A percentile compares a stretch with the other conserved stretches of the same genome.
Conservation (phyloP, 1,139 yeast genomes). For the Casaregolazyma lundiana region DNA sequence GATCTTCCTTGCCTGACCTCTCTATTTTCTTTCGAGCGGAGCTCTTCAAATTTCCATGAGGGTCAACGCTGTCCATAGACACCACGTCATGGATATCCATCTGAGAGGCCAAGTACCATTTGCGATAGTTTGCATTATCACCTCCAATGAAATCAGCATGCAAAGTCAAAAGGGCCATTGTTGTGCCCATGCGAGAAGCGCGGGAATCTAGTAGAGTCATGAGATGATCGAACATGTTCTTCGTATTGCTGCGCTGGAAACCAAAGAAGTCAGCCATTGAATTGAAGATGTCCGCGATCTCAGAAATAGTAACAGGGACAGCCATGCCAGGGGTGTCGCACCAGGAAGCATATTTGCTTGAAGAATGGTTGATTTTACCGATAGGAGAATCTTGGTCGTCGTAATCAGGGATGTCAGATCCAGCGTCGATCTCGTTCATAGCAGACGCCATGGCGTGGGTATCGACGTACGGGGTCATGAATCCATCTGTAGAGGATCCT, state of each 20-base stretch:
- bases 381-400: constrained; percentile 1
- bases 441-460: constrained; percentile 7
- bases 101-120: constrained; percentile 70
- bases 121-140: constrained; percentile 56
- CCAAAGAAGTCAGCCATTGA: constrained; percentile 62
- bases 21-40: constrained; percentile 18
- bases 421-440: constrained; percentile 3
- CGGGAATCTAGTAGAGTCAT: constrained; percentile 74
- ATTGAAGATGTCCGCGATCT: constrained; percentile 59
- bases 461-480: constrained; percentile 7
- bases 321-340: constrained; percentile 29
- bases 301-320: constrained; percentile 42
- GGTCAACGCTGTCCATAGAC: constrained; percentile 31
- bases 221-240: constrained; percentile 70
- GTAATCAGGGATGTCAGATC: not conserved
- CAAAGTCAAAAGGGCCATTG: constrained; percentile 60
- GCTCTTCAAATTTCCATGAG: constrained; percentile 11
- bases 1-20: constrained; percentile 34
- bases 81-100: constrained; percentile 51
- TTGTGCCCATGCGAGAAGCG: constrained; percentile 68
- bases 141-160: constrained; percentile 81
- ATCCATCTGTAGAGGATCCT: constrained; percentile 6
- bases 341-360: constrained; percentile 48
- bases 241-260: constrained; percentile 70
- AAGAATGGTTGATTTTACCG: not conserved